Evolutionary conservation across 257 asterid species (phyloP).

Genomic region (Fraxinus cuspidata): DNA sequence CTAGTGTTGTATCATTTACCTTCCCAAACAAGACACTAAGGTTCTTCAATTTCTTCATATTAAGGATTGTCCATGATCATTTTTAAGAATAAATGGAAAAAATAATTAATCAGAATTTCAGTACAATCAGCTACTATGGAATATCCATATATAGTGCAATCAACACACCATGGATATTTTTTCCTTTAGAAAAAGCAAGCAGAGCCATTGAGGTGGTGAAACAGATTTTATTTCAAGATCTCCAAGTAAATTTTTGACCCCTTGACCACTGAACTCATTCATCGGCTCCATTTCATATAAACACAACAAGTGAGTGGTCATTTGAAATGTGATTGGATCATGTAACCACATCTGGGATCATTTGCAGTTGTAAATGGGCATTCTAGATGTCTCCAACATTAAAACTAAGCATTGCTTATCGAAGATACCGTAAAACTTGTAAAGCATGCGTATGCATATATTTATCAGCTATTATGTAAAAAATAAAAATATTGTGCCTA

Average conservation of each 20-base stretch:
- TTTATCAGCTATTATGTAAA: background rate
- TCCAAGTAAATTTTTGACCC: background rate
- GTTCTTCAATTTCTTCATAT: background rate
- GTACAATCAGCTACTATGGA: background rate
- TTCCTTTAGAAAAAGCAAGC: background rate
- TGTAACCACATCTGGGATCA: background rate
- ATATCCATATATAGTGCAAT: background rate
- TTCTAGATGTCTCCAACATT: background rate
- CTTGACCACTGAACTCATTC: background rate
- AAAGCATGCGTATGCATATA: background rate
- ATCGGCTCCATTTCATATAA: background rate
- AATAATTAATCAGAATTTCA: background rate
- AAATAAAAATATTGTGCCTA: background rate
- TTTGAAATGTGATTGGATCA: background rate
- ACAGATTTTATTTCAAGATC: background rate
- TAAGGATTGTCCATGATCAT: background rate
- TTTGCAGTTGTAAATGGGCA: background rate
- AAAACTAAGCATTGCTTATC: background rate
- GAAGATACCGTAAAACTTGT: background rate
- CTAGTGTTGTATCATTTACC: background rate
- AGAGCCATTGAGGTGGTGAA: background rate
- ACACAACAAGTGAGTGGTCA: background rate
- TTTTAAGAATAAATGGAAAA: constrained; percentile 10
- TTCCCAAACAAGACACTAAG: background rate
- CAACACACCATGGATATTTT: background rate